phyloP scores from a whole-genome alignment of 140 eudicot genomes.

The Stevia rebaudiana region DNA sequence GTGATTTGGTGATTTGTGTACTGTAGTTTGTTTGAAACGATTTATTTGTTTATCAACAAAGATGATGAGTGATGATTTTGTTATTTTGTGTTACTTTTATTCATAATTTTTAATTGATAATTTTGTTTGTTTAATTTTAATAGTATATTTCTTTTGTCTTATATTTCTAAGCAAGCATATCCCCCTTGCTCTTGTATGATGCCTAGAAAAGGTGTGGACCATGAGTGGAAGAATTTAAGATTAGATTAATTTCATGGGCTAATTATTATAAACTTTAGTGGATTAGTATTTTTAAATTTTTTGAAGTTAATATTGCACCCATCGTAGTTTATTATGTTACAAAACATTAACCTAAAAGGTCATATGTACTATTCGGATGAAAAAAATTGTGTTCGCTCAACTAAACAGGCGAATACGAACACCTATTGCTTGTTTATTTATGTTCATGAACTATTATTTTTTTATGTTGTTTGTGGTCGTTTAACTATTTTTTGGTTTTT shows the following conservation, averaged over 20 bases:
- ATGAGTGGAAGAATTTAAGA: neutral
- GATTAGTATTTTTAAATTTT: neutral
- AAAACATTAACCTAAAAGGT: no score
- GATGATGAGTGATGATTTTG: no score
- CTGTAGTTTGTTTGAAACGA: neutral
- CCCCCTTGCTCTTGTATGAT: neutral
- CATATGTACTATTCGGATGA: no score
- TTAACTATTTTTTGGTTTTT: no score
- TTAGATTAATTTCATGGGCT: constrained; percentile 2
- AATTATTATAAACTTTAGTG: constrained; percentile 14
- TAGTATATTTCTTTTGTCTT: constrained; percentile 11
- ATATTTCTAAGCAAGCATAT: neutral
- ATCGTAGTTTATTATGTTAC: no score
- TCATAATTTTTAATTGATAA: no score
- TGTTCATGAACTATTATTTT: no score
- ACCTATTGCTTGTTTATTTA: no score
- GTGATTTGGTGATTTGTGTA: neutral
- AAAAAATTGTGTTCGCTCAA: no score
- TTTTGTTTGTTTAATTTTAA: neutral
- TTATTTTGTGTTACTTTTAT: no score
- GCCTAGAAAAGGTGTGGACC: neutral
- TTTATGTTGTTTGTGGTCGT: no score
- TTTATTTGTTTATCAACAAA: neutral
- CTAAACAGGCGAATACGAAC: no score
- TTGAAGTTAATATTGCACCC: neutral